Percentiles rank a stretch among this genome's conserved stretches.
phyloP scores from a whole-genome alignment of 352 stramenopile species.

The Phytophthora foliorum region DNA sequence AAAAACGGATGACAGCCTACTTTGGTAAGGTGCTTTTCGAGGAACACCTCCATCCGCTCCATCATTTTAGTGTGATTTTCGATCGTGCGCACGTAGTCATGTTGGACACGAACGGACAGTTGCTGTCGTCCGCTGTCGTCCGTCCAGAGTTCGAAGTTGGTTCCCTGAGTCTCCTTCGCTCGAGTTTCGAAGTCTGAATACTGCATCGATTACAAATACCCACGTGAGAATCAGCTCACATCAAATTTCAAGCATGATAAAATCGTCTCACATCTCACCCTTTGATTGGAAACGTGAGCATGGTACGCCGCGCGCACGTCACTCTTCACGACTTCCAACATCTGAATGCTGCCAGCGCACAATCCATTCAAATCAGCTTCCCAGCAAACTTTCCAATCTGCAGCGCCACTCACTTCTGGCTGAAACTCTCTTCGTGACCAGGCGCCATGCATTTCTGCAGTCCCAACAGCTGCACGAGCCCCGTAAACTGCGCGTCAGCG shows the following conservation, averaged over 20 bases:
- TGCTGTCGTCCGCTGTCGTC: slow-evolving; percentile 38
- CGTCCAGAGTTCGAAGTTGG: slow-evolving; percentile 55
- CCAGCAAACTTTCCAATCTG: not conserved
- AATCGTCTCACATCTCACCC: slow-evolving; percentile 29
- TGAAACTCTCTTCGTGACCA: slow-evolving; percentile 50
- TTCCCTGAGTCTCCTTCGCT: slow-evolving; percentile 55
- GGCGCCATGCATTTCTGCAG: slow-evolving; percentile 53
- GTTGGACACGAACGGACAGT: slow-evolving; percentile 48
- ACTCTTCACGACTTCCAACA: slow-evolving; percentile 74
- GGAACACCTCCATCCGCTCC: slow-evolving; percentile 52
- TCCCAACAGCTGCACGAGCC: slow-evolving; percentile 44
- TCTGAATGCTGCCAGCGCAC: slow-evolving; percentile 49
- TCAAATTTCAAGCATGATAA: not conserved
- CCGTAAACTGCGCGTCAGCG: slow-evolving; percentile 33
- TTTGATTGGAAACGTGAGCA: slow-evolving; percentile 49
- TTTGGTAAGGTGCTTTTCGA: slow-evolving; percentile 53
- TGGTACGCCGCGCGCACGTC: slow-evolving; percentile 72
- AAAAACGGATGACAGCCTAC: slow-evolving; percentile 81
- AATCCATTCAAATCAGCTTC: slow-evolving; percentile 2
- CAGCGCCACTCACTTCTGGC: slow-evolving; percentile 43
- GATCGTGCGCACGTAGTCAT: slow-evolving; percentile 54
- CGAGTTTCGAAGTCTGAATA: slow-evolving; percentile 63
- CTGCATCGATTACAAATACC: slow-evolving; percentile 22
- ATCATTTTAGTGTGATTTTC: slow-evolving; percentile 52
- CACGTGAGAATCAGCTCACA: not conserved